Percentiles rank a stretch among this genome's conserved stretches.
These are phyloP conservation scores for Penicillium riverlandense DNA, from an alignment of 495 filamentous ascomycete genomes.

Conservation along the genomic window DNA sequence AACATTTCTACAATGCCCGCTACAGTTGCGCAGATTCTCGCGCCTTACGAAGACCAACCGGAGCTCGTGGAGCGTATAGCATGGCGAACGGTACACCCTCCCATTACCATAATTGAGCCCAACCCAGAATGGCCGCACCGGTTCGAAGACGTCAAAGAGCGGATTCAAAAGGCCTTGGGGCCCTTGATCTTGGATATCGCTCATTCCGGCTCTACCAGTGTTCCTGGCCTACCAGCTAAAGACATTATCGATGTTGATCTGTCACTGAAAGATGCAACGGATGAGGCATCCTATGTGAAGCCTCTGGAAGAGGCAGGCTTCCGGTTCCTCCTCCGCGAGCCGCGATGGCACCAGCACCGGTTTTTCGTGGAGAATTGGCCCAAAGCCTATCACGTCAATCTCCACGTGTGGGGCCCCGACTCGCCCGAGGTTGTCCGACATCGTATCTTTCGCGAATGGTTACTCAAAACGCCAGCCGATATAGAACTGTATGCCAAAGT, in stretches of 20 bases:
- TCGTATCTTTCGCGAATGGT: conserved; percentile 42
- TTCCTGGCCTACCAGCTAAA: conserved; percentile 42
- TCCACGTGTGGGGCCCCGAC: conserved; percentile 43
- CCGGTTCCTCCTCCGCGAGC: conserved; percentile 38
- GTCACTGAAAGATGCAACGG: conserved; percentile 24
- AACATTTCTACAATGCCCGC: background rate
- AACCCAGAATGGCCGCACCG: conserved; percentile 33
- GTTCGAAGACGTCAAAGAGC: conserved; percentile 21
- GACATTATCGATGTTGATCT: conserved; percentile 44
- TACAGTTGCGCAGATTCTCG: conserved; percentile 9
- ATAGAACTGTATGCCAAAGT: conserved; percentile 26
- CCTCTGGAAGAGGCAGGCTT: conserved; percentile 36
- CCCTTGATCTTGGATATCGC: conserved; percentile 14
- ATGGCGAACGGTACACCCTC: background rate
- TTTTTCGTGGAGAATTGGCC: conserved; percentile 26
- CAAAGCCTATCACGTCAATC: conserved; percentile 24
- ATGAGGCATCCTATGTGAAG: conserved; percentile 35
- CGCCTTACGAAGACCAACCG: conserved; percentile 1
- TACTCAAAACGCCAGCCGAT: conserved; percentile 28
- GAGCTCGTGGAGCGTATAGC: conserved; percentile 6
- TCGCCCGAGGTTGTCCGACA: conserved; percentile 33
- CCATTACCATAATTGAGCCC: conserved; percentile 32
- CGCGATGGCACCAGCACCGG: conserved; percentile 39
- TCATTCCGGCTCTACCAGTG: conserved; percentile 45
- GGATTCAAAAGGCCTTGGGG: conserved; percentile 26